Percentiles rank a stretch among this genome's conserved stretches.
Conservation (phyloP, 495 filamentous ascomycete species). For the Podospora sp. region DNA sequence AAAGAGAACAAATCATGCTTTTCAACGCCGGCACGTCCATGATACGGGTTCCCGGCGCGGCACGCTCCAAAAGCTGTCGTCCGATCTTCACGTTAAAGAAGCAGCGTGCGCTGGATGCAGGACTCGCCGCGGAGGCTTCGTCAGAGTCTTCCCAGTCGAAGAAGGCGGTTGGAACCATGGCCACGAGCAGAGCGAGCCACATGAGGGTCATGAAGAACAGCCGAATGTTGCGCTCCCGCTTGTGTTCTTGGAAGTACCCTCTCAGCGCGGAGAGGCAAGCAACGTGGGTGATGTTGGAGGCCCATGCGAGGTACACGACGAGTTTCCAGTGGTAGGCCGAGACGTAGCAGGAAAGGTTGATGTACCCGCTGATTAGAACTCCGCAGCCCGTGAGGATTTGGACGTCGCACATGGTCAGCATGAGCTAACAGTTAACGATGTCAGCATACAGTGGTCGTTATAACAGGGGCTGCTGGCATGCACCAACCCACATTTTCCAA, state of each 20-base stretch:
- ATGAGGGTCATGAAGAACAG: not conserved
- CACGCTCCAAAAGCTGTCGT: no score
- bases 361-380: not conserved
- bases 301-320: not conserved
- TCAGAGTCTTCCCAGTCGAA: not conserved
- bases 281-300: not conserved
- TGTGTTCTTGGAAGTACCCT: not conserved
- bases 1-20: no score
- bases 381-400: not conserved
- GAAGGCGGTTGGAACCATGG: not conserved
- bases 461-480: no score
- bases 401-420: not conserved
- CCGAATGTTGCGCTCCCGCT: not conserved
- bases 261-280: not conserved
- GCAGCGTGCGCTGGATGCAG: not conserved
- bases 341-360: not conserved
- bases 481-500: no score
- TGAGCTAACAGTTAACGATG: no score
- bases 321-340: not conserved
- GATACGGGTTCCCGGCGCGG: no score
- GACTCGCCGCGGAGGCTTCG: not conserved
- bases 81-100: not conserved
- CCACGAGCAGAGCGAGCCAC: not conserved
- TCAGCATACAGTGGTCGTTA: no score
- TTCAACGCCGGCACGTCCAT: no score